Percentiles rank a stretch among this genome's conserved stretches.
These are phyloP conservation scores for Podospora didyma DNA, from an alignment of 495 filamentous ascomycete species.

Conservation along the genomic window DNA sequence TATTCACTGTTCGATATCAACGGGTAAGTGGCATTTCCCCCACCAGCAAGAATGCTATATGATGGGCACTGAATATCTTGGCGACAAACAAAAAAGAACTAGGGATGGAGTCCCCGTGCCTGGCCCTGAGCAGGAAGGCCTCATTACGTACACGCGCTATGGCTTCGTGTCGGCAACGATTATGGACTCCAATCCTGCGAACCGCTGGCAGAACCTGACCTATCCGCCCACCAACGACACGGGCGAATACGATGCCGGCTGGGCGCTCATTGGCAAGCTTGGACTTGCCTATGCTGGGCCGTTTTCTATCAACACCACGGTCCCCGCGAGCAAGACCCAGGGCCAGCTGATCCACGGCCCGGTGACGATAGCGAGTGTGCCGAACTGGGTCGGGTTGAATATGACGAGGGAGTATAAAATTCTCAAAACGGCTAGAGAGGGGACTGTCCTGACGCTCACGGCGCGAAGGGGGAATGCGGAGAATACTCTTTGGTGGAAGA, in stretches of 20 bases:
- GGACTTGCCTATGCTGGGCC: conserved; percentile 1
- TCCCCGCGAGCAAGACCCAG: background rate
- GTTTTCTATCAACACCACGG: background rate
- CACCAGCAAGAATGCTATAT: too few species aligned
- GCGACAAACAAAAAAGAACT: too few species aligned
- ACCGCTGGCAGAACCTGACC: background rate
- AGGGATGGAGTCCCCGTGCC: too few species aligned
- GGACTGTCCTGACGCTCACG: too few species aligned
- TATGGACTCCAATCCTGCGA: background rate
- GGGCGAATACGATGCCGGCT: background rate
- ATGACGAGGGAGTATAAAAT: background rate
- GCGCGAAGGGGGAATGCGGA: too few species aligned
- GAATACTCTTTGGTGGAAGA: too few species aligned
- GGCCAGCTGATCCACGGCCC: conserved; percentile 9
- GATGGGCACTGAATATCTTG: too few species aligned
- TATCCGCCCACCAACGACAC: conserved; percentile 2
- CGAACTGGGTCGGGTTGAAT: background rate
- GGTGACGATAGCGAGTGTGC: conserved; percentile 1
- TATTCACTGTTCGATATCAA: conserved; percentile 7
- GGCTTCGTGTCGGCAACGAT: conserved; percentile 8
- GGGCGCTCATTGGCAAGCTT: conserved; percentile 2
- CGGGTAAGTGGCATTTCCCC: background rate
- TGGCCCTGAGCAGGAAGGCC: background rate
- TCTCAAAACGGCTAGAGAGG: too few species aligned
- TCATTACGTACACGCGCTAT: conserved; percentile 4